phyloP scores from a whole-genome alignment of 257 asterid species.

The Gynochthodes officinalis region DNA sequence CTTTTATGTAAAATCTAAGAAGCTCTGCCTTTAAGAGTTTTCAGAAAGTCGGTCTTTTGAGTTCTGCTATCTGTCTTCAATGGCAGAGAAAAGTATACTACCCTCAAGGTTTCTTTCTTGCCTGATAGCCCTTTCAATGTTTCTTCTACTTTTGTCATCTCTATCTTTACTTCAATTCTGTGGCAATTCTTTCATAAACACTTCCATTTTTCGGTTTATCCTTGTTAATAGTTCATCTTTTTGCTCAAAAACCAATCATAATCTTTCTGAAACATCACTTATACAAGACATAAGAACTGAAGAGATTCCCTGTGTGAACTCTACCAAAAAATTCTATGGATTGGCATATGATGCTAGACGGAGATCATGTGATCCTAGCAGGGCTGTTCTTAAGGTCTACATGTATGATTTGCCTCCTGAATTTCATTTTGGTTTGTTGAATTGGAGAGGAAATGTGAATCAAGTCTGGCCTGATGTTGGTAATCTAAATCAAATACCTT shows the following conservation, averaged over 20 bases:
- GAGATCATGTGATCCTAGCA: slow-evolving; percentile 34
- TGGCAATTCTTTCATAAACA: slow-evolving; percentile 32
- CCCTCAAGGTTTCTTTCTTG: slow-evolving; percentile 59
- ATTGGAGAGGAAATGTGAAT: slow-evolving; percentile 41
- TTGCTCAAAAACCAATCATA: slow-evolving; percentile 17
- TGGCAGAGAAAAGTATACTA: slow-evolving; percentile 47
- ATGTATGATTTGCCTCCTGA: slow-evolving; percentile 76
- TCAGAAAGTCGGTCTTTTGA: background rate
- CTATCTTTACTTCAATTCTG: slow-evolving; percentile 44
- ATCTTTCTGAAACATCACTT: slow-evolving; percentile 16
- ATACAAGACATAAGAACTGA: slow-evolving; percentile 17
- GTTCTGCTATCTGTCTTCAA: slow-evolving; percentile 27
- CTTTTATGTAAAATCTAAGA: background rate
- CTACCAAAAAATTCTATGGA: slow-evolving; percentile 10
- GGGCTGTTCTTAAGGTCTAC: slow-evolving; percentile 56
- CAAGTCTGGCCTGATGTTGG: slow-evolving; percentile 61
- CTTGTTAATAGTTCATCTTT: slow-evolving; percentile 31
- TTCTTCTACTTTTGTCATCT: slow-evolving; percentile 53
- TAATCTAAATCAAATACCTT: slow-evolving; percentile 36
- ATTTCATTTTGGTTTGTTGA: slow-evolving; percentile 75
- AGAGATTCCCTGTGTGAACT: slow-evolving; percentile 12
- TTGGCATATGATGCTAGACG: slow-evolving; percentile 5
- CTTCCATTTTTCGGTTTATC: slow-evolving; percentile 37
- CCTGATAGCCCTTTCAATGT: slow-evolving; percentile 46
- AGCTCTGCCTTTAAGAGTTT: background rate